Evolutionary conservation across 2,329 filamentous ascomycete species (phyloP), one percentile per base, ranked within the genome.

Genomic region (Trichoderma koningiopsis): DNA sequence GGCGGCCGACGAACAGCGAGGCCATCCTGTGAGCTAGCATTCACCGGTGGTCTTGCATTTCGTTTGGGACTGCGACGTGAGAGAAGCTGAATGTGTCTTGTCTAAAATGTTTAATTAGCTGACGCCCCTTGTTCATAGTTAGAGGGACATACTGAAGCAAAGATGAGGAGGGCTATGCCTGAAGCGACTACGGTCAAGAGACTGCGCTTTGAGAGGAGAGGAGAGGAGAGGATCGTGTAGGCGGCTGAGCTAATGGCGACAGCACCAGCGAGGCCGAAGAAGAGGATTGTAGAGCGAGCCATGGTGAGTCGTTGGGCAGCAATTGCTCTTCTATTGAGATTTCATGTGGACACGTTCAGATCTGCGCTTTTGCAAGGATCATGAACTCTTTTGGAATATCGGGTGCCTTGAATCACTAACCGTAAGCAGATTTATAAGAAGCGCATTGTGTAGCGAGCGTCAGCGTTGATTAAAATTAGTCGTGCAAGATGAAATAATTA

Each of bases 41-140:
- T 13, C 5, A 62, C 31, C 11, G 29, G 47, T 4, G 24, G 40
- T 8, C 68, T 59, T 13, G 73, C 61, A 73, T 72, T 73, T 53
- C 57, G 68, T n/a, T 49, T 59, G n/a, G 64, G 22, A 40, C 72
- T 72, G n/a, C 75, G 77, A 0, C 53, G 72, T 0, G 57, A 69
- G 11, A 72, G 22, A 13, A 81, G 62, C 24, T 79, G 76, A 1
- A 76, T 70, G 61, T 80, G 79, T 0, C 78, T 75, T 14, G 74
- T 72, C 79, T 79, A 2, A 35, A 13, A 35, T 35, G 33, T 33
- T 11, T 14, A 14, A 35, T 35, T 14, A 40, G 16, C 37, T 19
- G 14, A 27, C 47, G 47, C 29, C 6, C n/a, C 0, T 19, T 52
- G 16, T 49, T 49, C 10, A 24, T 13, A 14, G n/a, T 22, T 29